These are phyloP conservation scores for Raphanus hybrid DNA, from an alignment of 441 rosid species.

Conservation along the genomic window DNA sequence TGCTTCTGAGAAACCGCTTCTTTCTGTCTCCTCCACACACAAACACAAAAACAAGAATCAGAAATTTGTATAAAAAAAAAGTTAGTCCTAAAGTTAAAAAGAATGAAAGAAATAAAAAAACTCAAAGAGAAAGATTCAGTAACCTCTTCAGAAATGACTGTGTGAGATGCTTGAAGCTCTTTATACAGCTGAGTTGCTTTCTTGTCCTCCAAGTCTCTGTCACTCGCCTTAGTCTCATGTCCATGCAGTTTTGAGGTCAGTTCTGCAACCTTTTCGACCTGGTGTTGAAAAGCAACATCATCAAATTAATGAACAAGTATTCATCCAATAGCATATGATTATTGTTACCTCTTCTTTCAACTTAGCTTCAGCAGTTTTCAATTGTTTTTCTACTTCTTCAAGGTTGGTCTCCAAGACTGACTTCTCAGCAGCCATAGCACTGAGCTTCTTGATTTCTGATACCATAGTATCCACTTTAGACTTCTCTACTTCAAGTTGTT, in stretches of 20 bases:
- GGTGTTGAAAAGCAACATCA: slow-evolving; percentile 12
- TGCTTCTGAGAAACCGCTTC: slow-evolving; percentile 52
- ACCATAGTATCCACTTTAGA: slow-evolving; percentile 51
- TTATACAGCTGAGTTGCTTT: slow-evolving; percentile 35
- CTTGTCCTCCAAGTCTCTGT: not conserved
- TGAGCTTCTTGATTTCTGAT: slow-evolving; percentile 58
- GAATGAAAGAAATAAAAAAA: not conserved
- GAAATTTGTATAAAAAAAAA: not conserved
- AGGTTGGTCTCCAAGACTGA: slow-evolving; percentile 50
- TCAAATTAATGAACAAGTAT: not conserved
- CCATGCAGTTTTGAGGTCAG: slow-evolving; percentile 53
- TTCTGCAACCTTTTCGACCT: slow-evolving; percentile 53
- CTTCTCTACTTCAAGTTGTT: slow-evolving; percentile 57
- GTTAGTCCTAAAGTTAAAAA: not conserved
- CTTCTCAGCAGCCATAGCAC: slow-evolving; percentile 54
- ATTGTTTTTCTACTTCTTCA: slow-evolving; percentile 9
- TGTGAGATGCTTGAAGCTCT: slow-evolving; percentile 53
- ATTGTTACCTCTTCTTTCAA: slow-evolving; percentile 59
- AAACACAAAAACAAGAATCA: not conserved
- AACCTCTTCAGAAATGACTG: slow-evolving; percentile 54
- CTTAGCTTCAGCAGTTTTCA: slow-evolving; percentile 36
- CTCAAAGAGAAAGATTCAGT: not conserved
- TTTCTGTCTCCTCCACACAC: slow-evolving; percentile 48
- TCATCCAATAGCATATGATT: not conserved
- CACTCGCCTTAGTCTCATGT: slow-evolving; percentile 38